Percentiles rank a stretch among this genome's conserved stretches.
Evolutionary conservation across 257 asterid genomes (phyloP).

Genomic region (Salvia rosmarinus): DNA sequence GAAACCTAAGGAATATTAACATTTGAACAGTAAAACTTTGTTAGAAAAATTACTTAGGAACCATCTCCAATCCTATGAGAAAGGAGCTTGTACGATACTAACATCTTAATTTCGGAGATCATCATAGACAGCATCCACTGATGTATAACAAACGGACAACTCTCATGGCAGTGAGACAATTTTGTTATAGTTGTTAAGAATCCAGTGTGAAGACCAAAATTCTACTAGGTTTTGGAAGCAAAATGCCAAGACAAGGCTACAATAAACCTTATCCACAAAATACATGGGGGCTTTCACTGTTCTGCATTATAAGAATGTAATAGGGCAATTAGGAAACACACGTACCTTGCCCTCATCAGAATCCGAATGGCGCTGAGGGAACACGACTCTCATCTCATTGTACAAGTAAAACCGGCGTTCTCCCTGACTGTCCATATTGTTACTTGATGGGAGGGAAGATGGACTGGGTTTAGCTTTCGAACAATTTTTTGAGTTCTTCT

Average conservation of each 20-base stretch:
- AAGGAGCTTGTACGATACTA: not conserved
- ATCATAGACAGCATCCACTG: not conserved
- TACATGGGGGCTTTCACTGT: not conserved
- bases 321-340: constrained; percentile 6
- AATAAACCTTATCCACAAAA: not conserved
- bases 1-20: not conserved
- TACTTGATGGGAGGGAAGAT: constrained; percentile 53
- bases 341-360: constrained; percentile 95
- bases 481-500: constrained; percentile 52
- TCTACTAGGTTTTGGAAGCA: not conserved
- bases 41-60: not conserved
- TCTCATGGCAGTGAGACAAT: not conserved
- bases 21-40: not conserved
- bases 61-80: not conserved
- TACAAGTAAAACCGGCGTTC: constrained; percentile 83
- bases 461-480: constrained; percentile 59
- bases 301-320: constrained; percentile 8
- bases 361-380: constrained; percentile 95
- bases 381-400: constrained; percentile 87
- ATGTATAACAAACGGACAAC: constrained; percentile 1
- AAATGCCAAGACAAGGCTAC: not conserved
- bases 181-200: not conserved
- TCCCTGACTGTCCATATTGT: constrained; percentile 44
- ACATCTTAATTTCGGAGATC: not conserved
- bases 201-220: not conserved